Evolutionary conservation across 1,284 basidiomycete species (phyloP).

Genomic region (Irpex lacteus): DNA sequence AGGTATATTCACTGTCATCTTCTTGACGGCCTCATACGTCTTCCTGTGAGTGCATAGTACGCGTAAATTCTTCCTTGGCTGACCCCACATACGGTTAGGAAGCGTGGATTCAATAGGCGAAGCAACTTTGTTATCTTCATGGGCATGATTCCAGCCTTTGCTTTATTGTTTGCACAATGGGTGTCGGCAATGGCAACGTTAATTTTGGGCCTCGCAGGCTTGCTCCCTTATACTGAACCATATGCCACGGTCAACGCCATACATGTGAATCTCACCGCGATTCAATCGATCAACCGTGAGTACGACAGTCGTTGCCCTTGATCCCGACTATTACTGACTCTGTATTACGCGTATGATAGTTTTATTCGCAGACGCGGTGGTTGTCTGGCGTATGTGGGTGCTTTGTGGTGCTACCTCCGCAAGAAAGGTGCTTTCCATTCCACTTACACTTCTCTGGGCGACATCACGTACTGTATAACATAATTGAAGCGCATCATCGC

Average conservation of each 20-base stretch:
- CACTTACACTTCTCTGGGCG: background rate
- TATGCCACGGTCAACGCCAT: too few relatives aligned
- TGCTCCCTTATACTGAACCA: too few relatives aligned
- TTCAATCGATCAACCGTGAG: too few relatives aligned
- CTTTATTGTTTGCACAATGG: background rate
- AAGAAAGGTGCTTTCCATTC: background rate
- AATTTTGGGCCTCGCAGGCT: too few relatives aligned
- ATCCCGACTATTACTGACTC: too few relatives aligned
- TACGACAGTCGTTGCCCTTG: too few relatives aligned
- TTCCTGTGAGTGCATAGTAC: background rate
- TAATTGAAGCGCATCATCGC: background rate
- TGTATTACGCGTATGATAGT: background rate
- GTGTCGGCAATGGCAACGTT: too few relatives aligned
- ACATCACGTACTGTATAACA: background rate
- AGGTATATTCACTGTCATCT: background rate
- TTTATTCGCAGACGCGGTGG: background rate
- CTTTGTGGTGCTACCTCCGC: background rate
- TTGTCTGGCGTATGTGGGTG: background rate
- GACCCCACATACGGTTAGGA: background rate
- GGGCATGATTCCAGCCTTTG: background rate
- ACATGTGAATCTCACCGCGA: too few relatives aligned
- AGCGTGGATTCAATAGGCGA: background rate
- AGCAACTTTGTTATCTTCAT: background rate
- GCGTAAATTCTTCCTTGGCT: background rate
- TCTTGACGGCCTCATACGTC: background rate